phyloP scores from a whole-genome alignment of 2,329 filamentous ascomycete species.

The Sporothrix protearum region DNA sequence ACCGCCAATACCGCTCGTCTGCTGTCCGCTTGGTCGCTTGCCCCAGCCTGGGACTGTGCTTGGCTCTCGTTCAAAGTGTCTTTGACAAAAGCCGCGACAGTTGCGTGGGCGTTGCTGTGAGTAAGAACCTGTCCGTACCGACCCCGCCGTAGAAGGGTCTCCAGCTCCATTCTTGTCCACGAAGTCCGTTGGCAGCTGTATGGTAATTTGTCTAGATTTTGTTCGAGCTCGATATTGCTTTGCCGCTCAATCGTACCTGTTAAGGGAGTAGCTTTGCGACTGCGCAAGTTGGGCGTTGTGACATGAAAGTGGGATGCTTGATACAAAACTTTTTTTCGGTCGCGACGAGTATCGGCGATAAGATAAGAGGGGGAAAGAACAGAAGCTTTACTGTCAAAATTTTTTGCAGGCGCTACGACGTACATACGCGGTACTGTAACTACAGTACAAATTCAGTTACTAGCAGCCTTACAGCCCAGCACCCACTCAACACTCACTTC shows the following conservation, averaged over 20 bases:
- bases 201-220: neutral
- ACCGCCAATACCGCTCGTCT: constrained; percentile 39
- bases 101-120: neutral
- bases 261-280: neutral
- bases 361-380: constrained; percentile 22
- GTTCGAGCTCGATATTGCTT: neutral
- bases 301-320: constrained; percentile 19
- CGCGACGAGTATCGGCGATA: constrained; percentile 20
- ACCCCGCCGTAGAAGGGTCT: constrained; percentile 11
- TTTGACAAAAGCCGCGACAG: constrained; percentile 23
- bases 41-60: neutral
- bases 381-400: neutral
- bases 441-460: neutral
- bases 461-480: too few relatives aligned
- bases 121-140: constrained; percentile 23
- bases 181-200: neutral
- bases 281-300: constrained; percentile 7
- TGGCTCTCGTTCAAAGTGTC: neutral
- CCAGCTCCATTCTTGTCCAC: constrained; percentile 21
- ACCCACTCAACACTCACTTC: too few relatives aligned
- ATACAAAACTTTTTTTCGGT: constrained; percentile 17
- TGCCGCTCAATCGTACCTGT: neutral
- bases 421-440: too few relatives aligned
- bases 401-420: neutral
- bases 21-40: neutral